Evolutionary conservation across 1,284 basidiomycete species (phyloP), one percentile per base, ranked within the genome.

Genomic region (Pisolithus thermaeus): DNA sequence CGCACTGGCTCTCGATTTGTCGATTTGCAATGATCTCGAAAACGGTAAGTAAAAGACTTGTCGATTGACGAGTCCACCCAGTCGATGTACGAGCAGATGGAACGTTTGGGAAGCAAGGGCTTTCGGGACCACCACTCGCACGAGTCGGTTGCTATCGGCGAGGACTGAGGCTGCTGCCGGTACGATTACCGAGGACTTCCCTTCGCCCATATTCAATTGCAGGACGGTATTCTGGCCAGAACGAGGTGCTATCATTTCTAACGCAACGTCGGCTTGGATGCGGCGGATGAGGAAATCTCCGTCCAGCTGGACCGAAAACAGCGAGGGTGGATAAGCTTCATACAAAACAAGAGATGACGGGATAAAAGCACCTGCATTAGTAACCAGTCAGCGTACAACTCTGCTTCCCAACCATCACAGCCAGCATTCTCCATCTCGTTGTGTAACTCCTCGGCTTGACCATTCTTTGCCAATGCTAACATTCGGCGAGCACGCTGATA

Each of bases 141-240:
- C 72, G 2, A 32, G 30, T 32, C 12, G 30, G 30, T 32, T 32
- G 12, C 11, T 11, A 11, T 32, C 30, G 4, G 30, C 30, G 30
- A 32, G 30, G 30, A 32, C 11, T 11, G 11, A 32, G 30, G 30
- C 30, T 5, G 11, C 12, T 32, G 30, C 62, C 1, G 79, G 78
- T 0, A 75, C 66, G 27, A 81, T 80, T 5, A 80, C 79, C 0
- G 76, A 75, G 1, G 78, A 74, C 53, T 81, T 81, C 4, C 80
- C 80, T 55, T 81, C 79, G 1, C 79, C 79, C 80, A 81, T 81
- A 42, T 81, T 79, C 18, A 82, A 70, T 50, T 81, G 79, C 30
- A 77, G 63, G 4, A 69, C 59, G 0, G 69, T 70, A 45, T 73
- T 81, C 4, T 49, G n/a, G 3, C 52, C 44, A 0, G 64, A 66